phyloP scores from a whole-genome alignment of 2,329 filamentous ascomycete species.

The Trichoderma hamatum region DNA sequence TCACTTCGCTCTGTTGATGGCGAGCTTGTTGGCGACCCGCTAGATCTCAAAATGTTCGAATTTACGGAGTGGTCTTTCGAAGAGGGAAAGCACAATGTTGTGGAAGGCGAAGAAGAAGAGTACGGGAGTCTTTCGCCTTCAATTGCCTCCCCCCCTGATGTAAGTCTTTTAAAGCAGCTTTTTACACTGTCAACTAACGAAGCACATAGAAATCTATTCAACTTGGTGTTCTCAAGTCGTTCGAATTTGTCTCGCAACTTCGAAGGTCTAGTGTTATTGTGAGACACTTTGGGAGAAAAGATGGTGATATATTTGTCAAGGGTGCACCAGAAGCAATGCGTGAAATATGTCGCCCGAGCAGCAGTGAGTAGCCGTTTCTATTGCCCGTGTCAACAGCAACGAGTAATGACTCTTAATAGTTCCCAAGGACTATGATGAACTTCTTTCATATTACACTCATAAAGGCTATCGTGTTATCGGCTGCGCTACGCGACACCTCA shows the following conservation, averaged over 20 bases:
- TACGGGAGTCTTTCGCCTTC: conserved; percentile 80
- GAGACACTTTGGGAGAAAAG: conserved; percentile 80
- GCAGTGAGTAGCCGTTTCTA: conserved; percentile 57
- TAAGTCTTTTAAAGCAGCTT: conserved; percentile 30
- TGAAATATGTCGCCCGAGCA: conserved; percentile 84
- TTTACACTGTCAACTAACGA: not conserved
- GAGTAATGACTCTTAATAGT: conserved; percentile 49
- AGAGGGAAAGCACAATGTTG: conserved; percentile 73
- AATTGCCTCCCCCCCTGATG: conserved; percentile 76
- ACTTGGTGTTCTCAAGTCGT: conserved; percentile 85
- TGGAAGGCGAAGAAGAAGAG: conserved; percentile 71
- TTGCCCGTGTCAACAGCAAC: not conserved
- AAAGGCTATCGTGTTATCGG: conserved; percentile 96
- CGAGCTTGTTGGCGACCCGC: conserved; percentile 87
- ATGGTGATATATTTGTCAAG: conserved; percentile 90
- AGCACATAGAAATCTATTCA: conserved; percentile 63
- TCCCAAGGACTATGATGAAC: conserved; percentile 85
- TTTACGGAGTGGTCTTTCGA: conserved; percentile 93
- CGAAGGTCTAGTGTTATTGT: conserved; percentile 92
- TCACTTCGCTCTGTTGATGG: conserved; percentile 84
- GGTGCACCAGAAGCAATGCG: conserved; percentile 96
- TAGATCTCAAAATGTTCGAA: conserved; percentile 98
- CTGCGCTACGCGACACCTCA: conserved; percentile 85
- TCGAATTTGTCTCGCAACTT: conserved; percentile 93
- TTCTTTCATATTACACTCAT: conserved; percentile 89